phyloP scores from a whole-genome alignment of 352 stramenopile genomes.

The Globisporangium barbulae region DNA sequence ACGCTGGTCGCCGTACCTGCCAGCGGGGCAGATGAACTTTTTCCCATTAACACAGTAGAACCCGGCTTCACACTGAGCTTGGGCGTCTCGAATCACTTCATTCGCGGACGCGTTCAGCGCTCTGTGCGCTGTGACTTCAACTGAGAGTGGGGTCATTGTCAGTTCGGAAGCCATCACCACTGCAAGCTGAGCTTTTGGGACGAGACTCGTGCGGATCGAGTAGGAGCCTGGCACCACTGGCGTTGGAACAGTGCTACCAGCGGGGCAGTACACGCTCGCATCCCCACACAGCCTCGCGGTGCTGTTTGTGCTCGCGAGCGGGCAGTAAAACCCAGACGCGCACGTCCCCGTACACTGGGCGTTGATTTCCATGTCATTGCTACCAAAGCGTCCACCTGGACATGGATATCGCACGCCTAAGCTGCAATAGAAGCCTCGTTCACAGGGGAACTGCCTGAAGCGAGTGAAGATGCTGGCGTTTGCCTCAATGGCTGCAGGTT shows the following conservation, averaged over 20 bases:
- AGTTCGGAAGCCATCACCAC: not conserved
- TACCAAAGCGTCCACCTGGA: slow-evolving; percentile 45
- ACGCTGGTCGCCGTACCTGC: slow-evolving; percentile 41
- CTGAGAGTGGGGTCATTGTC: not conserved
- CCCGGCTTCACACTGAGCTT: slow-evolving; percentile 59
- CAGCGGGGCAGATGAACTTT: slow-evolving; percentile 54
- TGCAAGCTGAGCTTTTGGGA: not conserved
- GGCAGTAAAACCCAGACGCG: slow-evolving; percentile 55
- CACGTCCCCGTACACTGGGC: slow-evolving; percentile 41
- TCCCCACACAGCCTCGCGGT: slow-evolving; percentile 29
- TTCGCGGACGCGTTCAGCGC: slow-evolving; percentile 24
- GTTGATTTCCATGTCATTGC: slow-evolving; percentile 26
- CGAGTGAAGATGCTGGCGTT: slow-evolving; percentile 41
- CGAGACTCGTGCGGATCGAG: slow-evolving; percentile 25
- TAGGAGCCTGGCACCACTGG: slow-evolving; percentile 64
- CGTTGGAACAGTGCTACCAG: slow-evolving; percentile 46
- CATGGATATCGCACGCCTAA: slow-evolving; percentile 49
- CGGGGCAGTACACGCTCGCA: slow-evolving; percentile 56
- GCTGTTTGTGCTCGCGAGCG: slow-evolving; percentile 50
- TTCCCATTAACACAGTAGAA: slow-evolving; percentile 62
- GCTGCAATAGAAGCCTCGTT: slow-evolving; percentile 59
- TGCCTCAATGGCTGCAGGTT: slow-evolving; percentile 10
- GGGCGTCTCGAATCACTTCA: slow-evolving; percentile 34
- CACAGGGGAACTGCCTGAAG: slow-evolving; percentile 47
- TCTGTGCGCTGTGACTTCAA: slow-evolving; percentile 1